These are phyloP conservation scores for Prillingera fragicola DNA, from an alignment of 1,284 basidiomycete genomes.

Conservation along the genomic window DNA sequence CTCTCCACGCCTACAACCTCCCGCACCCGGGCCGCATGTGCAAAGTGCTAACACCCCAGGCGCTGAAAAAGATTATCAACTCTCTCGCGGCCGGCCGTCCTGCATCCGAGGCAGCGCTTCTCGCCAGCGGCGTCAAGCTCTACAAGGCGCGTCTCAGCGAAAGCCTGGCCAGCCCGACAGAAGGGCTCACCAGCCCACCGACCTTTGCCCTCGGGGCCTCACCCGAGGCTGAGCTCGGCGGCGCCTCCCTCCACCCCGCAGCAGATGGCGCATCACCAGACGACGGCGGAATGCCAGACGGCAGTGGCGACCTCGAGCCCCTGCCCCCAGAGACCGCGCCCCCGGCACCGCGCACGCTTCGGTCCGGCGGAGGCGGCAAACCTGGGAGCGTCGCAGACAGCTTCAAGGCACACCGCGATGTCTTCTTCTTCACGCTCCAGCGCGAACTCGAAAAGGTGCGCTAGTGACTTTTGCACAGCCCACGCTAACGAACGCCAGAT, in stretches of 20 bases:
- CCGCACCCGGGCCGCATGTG: neutral
- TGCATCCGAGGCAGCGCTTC: constrained; percentile 77
- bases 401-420: constrained; percentile 90
- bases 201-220: too few relatives aligned
- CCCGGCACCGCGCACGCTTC: constrained; percentile 31
- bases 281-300: constrained; percentile 1
- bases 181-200: constrained; percentile 7
- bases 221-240: too few relatives aligned
- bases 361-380: constrained; percentile 1
- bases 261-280: neutral
- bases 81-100: constrained; percentile 86
- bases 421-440: constrained; percentile 99
- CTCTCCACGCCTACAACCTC: too few relatives aligned
- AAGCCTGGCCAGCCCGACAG: constrained; percentile 3
- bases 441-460: constrained; percentile 92
- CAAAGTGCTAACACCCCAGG: constrained; percentile 15
- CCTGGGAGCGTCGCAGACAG: constrained; percentile 45
- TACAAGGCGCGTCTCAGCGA: constrained; percentile 52
- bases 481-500: constrained; percentile 57
- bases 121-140: constrained; percentile 62
- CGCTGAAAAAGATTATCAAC: constrained; percentile 72
- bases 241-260: neutral
- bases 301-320: constrained; percentile 36
- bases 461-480: neutral
- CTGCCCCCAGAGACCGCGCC: constrained; percentile 44